Conservation (phyloP, 257 asterid species). For the Fraxinus excelsior region DNA sequence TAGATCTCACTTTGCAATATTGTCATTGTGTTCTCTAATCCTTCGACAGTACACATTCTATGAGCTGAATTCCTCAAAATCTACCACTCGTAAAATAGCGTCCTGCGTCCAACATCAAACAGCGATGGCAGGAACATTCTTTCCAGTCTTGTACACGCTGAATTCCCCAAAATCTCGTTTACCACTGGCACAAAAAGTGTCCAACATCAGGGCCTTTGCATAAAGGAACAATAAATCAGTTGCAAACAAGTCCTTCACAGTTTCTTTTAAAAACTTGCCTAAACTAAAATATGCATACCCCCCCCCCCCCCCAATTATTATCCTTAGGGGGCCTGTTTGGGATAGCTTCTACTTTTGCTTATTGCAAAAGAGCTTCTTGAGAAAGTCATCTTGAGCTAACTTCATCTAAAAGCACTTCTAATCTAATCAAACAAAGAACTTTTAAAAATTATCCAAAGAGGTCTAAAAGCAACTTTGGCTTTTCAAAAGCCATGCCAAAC, state of each 20-base stretch:
- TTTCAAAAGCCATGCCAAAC: background rate
- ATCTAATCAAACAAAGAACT: no score
- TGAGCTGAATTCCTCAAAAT: no score
- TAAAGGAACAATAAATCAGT: slow-evolving; percentile 30
- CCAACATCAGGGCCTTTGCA: slow-evolving; percentile 57
- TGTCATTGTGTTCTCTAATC: no score
- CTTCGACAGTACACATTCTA: no score
- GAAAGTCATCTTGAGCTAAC: no score
- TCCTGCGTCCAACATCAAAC: slow-evolving; percentile 1
- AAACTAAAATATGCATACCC: background rate
- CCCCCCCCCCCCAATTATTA: no score
- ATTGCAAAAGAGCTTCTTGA: no score
- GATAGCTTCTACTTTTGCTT: no score
- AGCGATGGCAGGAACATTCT: slow-evolving; percentile 27
- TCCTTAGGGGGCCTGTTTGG: no score
- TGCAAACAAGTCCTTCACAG: background rate
- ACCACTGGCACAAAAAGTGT: slow-evolving; percentile 74
- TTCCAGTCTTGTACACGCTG: slow-evolving; percentile 72
- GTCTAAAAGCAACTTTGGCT: no score
- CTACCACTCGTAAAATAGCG: background rate
- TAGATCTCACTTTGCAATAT: background rate
- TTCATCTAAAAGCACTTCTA: no score
- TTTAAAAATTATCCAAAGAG: no score
- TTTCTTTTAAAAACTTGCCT: background rate
- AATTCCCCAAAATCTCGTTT: slow-evolving; percentile 87